Evolutionary conservation across 257 asterid species (phyloP).

Genomic region (Jasminum sambac): DNA sequence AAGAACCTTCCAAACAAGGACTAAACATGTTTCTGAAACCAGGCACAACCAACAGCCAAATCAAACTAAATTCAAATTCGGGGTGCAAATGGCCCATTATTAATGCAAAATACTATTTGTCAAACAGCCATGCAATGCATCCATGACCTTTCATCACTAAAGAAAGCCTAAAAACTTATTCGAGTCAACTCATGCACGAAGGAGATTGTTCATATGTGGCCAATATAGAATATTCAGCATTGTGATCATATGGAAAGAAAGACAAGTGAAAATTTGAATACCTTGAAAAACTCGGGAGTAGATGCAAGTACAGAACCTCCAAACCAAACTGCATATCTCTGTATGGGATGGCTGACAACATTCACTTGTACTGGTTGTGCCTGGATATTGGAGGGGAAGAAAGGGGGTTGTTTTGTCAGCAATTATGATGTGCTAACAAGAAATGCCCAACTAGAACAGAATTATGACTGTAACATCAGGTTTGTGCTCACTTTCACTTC

Average conservation of each 20-base stretch:
- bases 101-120: background rate
- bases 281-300: conserved; percentile 90
- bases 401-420: conserved; percentile 8
- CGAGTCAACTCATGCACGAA: background rate
- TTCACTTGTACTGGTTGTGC: conserved; percentile 90
- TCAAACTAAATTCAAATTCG: too few relatives aligned
- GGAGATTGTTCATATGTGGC: background rate
- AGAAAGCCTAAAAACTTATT: background rate
- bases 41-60: too few relatives aligned
- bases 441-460: conserved; percentile 3
- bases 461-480: background rate
- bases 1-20: too few relatives aligned
- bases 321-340: conserved; percentile 98
- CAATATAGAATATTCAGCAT: background rate
- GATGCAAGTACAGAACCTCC: conserved; percentile 98
- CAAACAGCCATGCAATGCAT: background rate
- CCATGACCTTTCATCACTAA: background rate
- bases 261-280: conserved; percentile 23
- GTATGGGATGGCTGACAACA: conserved; percentile 91
- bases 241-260: background rate
- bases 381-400: conserved; percentile 27
- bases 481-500: conserved; percentile 54
- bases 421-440: conserved; percentile 9
- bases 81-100: background rate
- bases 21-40: too few relatives aligned